Conservation (phyloP, 2,329 filamentous ascomycete genomes). For the Escovopsis sp. region DNA sequence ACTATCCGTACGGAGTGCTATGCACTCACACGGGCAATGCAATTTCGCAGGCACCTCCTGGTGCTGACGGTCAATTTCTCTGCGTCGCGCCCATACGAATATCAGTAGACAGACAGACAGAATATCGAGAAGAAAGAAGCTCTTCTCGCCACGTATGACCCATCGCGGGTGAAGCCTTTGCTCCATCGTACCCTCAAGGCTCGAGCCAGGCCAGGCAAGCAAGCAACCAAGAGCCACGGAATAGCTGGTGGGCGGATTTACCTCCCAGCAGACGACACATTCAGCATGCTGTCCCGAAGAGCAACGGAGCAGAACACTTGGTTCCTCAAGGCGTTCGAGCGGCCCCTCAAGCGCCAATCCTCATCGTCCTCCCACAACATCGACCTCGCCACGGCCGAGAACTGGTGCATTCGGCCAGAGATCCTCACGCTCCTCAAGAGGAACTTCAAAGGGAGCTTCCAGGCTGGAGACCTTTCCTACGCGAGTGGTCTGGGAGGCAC, state of each 20-base stretch:
- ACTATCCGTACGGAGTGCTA: no score
- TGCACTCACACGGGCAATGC: no score
- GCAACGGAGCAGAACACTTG: slow-evolving; percentile 2
- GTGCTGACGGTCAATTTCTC: no score
- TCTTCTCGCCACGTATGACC: no score
- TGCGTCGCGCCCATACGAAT: no score
- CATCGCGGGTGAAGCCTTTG: no score
- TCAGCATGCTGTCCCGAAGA: slow-evolving; percentile 3
- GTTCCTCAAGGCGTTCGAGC: slow-evolving; percentile 4
- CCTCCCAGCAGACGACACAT: no score
- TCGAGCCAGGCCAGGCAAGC: no score
- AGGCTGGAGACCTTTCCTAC: slow-evolving; percentile 3
- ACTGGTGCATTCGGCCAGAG: slow-evolving; percentile 4
- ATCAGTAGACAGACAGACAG: no score
- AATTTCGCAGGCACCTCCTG: no score
- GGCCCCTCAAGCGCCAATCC: slow-evolving; percentile 1
- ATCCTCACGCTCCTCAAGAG: slow-evolving; percentile 1
- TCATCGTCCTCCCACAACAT: not conserved
- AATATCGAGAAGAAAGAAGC: no score
- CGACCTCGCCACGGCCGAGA: slow-evolving; percentile 4
- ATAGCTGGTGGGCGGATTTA: not conserved
- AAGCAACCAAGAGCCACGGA: not conserved
- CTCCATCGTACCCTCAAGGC: no score
- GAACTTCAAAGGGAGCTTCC: not conserved
- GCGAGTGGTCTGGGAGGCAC: slow-evolving; percentile 2